phyloP scores from a whole-genome alignment of 176 grass and related monocot species.

The Musa schizocarpa region DNA sequence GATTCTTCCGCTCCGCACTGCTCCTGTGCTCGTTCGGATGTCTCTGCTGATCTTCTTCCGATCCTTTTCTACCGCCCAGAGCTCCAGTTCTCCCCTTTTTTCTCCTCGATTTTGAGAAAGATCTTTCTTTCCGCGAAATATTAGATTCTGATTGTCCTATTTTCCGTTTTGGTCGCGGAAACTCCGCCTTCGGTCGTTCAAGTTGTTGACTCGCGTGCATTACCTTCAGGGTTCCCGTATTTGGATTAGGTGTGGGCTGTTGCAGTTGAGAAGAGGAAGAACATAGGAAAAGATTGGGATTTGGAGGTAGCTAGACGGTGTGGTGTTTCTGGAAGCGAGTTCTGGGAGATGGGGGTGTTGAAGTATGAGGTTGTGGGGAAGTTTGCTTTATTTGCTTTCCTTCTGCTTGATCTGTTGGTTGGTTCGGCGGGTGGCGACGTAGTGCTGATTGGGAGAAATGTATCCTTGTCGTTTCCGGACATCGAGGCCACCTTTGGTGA shows the following conservation, averaged over 20 bases:
- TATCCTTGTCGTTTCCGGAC: constrained; percentile 8
- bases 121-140: not conserved
- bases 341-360: not conserved
- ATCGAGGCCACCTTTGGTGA: constrained; percentile 18
- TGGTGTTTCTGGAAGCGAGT: too few relatives aligned
- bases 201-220: not conserved
- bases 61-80: not conserved
- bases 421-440: not conserved
- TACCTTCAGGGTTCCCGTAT: not conserved
- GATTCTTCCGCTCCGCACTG: not conserved
- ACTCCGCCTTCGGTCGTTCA: not conserved
- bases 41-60: not conserved
- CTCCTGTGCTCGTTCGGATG: not conserved
- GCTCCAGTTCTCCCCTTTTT: not conserved
- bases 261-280: too few relatives aligned
- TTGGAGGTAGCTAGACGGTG: not conserved
- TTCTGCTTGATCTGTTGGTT: not conserved
- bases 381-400: not conserved
- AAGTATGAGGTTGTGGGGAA: not conserved
- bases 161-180: not conserved
- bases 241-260: not conserved
- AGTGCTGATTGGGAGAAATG: constrained; percentile 15
- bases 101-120: not conserved
- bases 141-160: not conserved
- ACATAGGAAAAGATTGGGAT: not conserved